Evolutionary conservation across 495 filamentous ascomycete genomes (phyloP), one percentile per base, ranked within the genome.

Genomic region (Hypoxylon lienhwacheense): DNA sequence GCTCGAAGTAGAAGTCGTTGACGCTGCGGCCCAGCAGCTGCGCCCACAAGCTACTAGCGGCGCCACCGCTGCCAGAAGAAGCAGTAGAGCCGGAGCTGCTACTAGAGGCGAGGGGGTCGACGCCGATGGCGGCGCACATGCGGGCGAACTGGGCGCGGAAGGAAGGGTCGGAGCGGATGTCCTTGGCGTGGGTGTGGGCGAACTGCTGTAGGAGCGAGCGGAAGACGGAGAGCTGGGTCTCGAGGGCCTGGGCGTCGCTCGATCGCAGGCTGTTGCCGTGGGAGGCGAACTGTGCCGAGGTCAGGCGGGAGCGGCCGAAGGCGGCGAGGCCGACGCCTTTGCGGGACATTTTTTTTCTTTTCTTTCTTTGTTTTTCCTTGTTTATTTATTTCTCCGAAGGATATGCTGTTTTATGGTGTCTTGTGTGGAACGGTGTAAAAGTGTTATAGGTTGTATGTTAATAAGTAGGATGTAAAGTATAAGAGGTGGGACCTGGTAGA

Each of bases 1-100:
- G 79, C 73, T 95, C 92, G 68, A 97, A 97, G 69, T 97, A 97
- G 64, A 97, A 98, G 68, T 97, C 95, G 68, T 96, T 96, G 55
- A 97, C 92, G 61, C 83, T 89, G 15, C 87, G 80, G 1, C 93
- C 93, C 43, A 97, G 71, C 60, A 96, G 83, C 74, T 96, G 91
- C 10, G 90, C 88, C 93, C 93, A 97, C 56, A 96, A 84, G 61
- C 85, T 92, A 12, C 81, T 81, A 0, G 34, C 67, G 63, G 67
- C 76, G 64, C 66, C 73, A 34, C 57, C 74, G 52, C 49, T 73
- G 67, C 46, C 77, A 59, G 45, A 68, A 53, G 64, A 73, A 29
- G 60, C 61, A 12, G 64, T 82, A 57, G 75, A 74, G 63, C 40
- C 24, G 10, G 24, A 11, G 41, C 15, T 16, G 41, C 16, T 17